Percentiles rank a stretch among this genome's conserved stretches.
phyloP scores from a whole-genome alignment of 1,139 yeast genomes.

The Sugiyamaella neomexicana region DNA sequence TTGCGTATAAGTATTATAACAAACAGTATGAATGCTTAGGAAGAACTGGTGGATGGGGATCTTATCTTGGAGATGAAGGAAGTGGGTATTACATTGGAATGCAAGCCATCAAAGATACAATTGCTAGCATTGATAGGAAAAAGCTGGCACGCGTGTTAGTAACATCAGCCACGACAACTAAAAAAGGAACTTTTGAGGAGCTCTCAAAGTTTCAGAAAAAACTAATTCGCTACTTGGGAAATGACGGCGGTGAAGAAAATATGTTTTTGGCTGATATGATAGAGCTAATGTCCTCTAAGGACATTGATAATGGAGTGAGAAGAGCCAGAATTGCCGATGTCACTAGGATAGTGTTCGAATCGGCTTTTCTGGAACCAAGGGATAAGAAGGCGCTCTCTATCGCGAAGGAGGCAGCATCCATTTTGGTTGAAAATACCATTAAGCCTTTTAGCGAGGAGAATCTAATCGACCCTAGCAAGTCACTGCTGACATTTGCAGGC shows the following conservation, averaged over 20 bases:
- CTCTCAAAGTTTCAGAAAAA: constrained; percentile 17
- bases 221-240: constrained; percentile 9
- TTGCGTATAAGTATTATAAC: constrained; percentile 25
- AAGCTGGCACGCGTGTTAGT: constrained; percentile 9
- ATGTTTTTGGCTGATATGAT: constrained; percentile 23
- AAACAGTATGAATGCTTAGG: constrained; percentile 23
- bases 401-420: constrained; percentile 11
- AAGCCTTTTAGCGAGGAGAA: constrained; percentile 10
- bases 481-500: constrained; percentile 24
- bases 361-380: constrained; percentile 18
- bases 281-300: constrained; percentile 18
- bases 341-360: constrained; percentile 23
- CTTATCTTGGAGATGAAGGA: constrained; percentile 34
- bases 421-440: constrained; percentile 5
- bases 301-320: constrained; percentile 13
- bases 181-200: constrained; percentile 20
- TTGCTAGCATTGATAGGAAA: constrained; percentile 16
- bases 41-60: constrained; percentile 34
- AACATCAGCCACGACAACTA: constrained; percentile 14
- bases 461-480: constrained; percentile 13
- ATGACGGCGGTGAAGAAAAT: constrained; percentile 17
- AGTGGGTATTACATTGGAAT: constrained; percentile 33
- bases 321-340: constrained; percentile 23
- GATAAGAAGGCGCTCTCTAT: constrained; percentile 12
- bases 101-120: constrained; percentile 24